Evolutionary conservation across 495 filamentous ascomycete species (phyloP).

Genomic region (Astrothelium subdiscretum): DNA sequence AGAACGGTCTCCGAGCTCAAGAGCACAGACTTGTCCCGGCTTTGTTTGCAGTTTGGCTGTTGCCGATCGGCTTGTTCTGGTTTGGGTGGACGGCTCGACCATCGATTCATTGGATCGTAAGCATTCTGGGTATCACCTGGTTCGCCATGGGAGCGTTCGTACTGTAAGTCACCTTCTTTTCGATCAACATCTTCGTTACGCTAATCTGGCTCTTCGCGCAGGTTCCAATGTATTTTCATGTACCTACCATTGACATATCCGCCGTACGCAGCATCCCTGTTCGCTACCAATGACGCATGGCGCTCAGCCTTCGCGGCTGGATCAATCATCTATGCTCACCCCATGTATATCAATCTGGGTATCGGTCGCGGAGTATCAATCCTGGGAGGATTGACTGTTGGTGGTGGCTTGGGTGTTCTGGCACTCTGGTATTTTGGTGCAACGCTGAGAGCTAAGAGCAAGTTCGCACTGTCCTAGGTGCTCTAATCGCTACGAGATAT

Average conservation of each 20-base stretch:
- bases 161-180: not conserved
- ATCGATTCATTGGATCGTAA: constrained; percentile 46
- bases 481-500: not conserved
- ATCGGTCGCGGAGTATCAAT: constrained; percentile 40
- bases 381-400: constrained; percentile 41
- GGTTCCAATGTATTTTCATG: constrained; percentile 33
- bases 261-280: constrained; percentile 45
- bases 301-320: constrained; percentile 42
- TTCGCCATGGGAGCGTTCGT: not conserved
- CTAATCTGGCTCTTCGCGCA: not conserved
- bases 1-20: constrained; percentile 32
- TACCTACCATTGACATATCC: constrained; percentile 49
- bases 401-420: constrained; percentile 33
- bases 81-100: constrained; percentile 40
- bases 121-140: not conserved
- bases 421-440: constrained; percentile 2
- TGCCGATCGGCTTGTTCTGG: constrained; percentile 47
- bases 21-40: constrained; percentile 43
- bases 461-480: not conserved
- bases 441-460: constrained; percentile 2
- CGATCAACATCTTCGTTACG: not conserved
- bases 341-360: constrained; percentile 44
- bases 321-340: constrained; percentile 40
- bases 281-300: constrained; percentile 47
- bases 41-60: constrained; percentile 37